Evolutionary conservation across 192 early-diverging fungal species (phyloP).

Genomic region (Rhizoclosmatium globosum): DNA sequence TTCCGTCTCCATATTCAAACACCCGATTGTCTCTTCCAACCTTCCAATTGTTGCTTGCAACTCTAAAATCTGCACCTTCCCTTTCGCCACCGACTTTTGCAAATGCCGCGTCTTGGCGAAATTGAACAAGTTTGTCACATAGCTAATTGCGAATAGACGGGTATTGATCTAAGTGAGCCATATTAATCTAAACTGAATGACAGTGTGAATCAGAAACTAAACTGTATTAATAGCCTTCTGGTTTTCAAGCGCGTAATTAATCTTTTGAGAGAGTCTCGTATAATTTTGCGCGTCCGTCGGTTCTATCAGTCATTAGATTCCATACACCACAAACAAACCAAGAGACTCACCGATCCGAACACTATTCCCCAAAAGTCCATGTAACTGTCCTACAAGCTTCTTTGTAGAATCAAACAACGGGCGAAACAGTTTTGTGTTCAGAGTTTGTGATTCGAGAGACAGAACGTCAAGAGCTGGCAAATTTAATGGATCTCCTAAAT

Average conservation of each 20-base stretch:
- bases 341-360: slow-evolving; percentile 14
- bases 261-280: slow-evolving; percentile 20
- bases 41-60: slow-evolving; percentile 46
- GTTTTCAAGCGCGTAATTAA: slow-evolving; percentile 29
- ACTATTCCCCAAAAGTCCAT: slow-evolving; percentile 10
- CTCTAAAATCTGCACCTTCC: slow-evolving; percentile 45
- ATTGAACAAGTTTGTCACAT: slow-evolving; percentile 53
- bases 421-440: slow-evolving; percentile 17
- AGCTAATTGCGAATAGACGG: slow-evolving; percentile 51
- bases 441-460: not conserved
- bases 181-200: not conserved
- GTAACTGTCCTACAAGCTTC: slow-evolving; percentile 24
- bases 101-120: slow-evolving; percentile 49
- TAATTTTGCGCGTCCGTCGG: slow-evolving; percentile 21
- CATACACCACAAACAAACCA: not conserved
- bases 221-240: slow-evolving; percentile 28
- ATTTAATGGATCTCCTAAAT: not conserved
- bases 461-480: not conserved
- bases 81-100: slow-evolving; percentile 41
- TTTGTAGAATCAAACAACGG: slow-evolving; percentile 27
- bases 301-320: not conserved
- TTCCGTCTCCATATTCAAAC: slow-evolving; percentile 16
- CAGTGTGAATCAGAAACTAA: not conserved
- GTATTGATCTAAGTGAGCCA: slow-evolving; percentile 42
- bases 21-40: slow-evolving; percentile 40